A percentile compares a stretch with the other conserved stretches of the same genome.
Evolutionary conservation across 192 early-diverging fungal species (phyloP).

Genomic region (Backusella psychrophila): DNA sequence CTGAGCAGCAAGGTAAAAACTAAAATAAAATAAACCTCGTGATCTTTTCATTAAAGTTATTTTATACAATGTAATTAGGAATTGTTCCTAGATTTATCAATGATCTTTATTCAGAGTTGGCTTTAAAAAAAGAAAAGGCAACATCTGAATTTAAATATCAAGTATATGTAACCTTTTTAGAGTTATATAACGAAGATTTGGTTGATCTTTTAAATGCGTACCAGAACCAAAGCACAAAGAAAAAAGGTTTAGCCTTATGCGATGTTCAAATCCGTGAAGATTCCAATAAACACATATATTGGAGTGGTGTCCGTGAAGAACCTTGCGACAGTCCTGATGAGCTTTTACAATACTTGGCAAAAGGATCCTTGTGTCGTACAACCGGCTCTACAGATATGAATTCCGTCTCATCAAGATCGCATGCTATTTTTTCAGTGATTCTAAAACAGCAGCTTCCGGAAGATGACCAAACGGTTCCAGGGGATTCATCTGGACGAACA

Average conservation of each 20-base stretch:
- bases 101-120: constrained; percentile 48
- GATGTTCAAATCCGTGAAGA: constrained; percentile 70
- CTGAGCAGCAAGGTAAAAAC: constrained; percentile 11
- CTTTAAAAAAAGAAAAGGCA: constrained; percentile 34
- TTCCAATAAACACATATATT: constrained; percentile 79
- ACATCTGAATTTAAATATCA: constrained; percentile 37
- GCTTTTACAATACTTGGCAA: constrained; percentile 46
- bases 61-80: constrained; percentile 45
- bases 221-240: constrained; percentile 28
- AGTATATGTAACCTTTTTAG: constrained; percentile 81
- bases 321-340: constrained; percentile 64
- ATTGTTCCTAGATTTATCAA: constrained; percentile 69
- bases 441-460: constrained; percentile 71
- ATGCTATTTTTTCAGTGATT: constrained; percentile 94
- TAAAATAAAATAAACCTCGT: neutral
- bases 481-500: constrained; percentile 9
- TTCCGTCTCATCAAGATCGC: constrained; percentile 87
- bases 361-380: constrained; percentile 56
- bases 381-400: constrained; percentile 99
- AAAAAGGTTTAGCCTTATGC: neutral
- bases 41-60: constrained; percentile 44
- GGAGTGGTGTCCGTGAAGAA: constrained; percentile 82
- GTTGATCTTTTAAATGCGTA: constrained; percentile 72
- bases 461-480: constrained; percentile 10
- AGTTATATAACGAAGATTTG: constrained; percentile 95